Evolutionary conservation across 257 asterid genomes (phyloP), one percentile per base, ranked within the genome.

Genomic region (Plantago ovata): DNA sequence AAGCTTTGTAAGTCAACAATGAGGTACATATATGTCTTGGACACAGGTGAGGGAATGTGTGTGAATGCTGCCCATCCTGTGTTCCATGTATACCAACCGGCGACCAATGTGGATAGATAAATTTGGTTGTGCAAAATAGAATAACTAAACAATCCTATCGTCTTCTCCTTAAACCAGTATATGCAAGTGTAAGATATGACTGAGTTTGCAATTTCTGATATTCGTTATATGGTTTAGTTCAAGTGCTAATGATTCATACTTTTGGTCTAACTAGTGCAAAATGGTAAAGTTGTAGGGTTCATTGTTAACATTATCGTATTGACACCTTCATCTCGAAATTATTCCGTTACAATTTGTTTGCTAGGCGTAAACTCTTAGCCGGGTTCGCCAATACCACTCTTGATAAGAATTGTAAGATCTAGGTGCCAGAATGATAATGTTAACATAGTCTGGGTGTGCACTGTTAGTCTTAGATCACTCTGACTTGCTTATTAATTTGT

Each of bases 1-100:
- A 50, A 69, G 79, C 75, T 74, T 58, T 77, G 75, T 83, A 74
- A 72, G 78, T 69, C 64, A 59, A 68, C 38, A 53, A 22, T 61
- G 74, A 75, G 74, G 73, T 60, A 70, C 72, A 69, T 68, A 69
- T 68, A 22, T 50, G 62, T 53, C 51, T 18, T 38, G 42, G 51
- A 33, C 14, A 38, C 15, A 49, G 23, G 9, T 62, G 49, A 21
- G 44, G 43, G 48, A 12, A 1, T 32, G 13, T 28, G 32, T 7
- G 39, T 43, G 48, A 56, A 19, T 40, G 39, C 21, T 10, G 44
- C 33, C 47, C 46, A 6, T 56, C 61, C 13, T 63, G 51, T 50
- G 48, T 20, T 53, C 39, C 16, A 12, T 23, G 16, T 38, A 24
- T 5, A 24, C 32, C 32, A 24, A 24, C 32, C n/a, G n/a, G n/a